These are phyloP conservation scores for Syncephalis plumigaleata DNA, from an alignment of 371 early-diverging fungal species.

Conservation along the genomic window DNA sequence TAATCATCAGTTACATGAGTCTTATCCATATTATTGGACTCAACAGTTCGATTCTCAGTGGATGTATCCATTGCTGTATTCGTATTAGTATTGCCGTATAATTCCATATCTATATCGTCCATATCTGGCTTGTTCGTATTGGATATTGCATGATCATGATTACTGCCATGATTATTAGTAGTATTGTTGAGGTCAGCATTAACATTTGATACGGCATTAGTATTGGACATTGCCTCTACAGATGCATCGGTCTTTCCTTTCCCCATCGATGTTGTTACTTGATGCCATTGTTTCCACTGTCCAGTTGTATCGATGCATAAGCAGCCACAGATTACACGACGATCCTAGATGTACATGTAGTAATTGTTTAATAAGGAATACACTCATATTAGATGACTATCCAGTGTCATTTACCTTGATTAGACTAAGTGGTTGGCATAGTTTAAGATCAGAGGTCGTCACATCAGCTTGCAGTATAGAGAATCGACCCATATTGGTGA, in stretches of 20 bases:
- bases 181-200: too few relatives aligned
- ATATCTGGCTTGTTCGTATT: slow-evolving; percentile 5
- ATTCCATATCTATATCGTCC: slow-evolving; percentile 44
- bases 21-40: slow-evolving; percentile 6
- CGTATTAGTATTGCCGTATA: slow-evolving; percentile 23
- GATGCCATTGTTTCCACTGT: background rate
- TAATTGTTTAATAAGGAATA: slow-evolving; percentile 1
- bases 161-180: slow-evolving; percentile 8
- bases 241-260: slow-evolving; percentile 20
- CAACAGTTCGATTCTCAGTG: slow-evolving; percentile 4
- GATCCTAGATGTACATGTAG: background rate
- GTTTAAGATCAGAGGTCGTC: slow-evolving; percentile 20
- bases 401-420: slow-evolving; percentile 18
- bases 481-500: slow-evolving; percentile 38
- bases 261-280: slow-evolving; percentile 13
- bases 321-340: background rate
- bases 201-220: too few relatives aligned
- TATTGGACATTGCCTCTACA: background rate
- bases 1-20: slow-evolving; percentile 9
- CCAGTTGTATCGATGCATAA: too few relatives aligned
- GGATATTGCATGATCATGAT: too few relatives aligned
- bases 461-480: slow-evolving; percentile 37
- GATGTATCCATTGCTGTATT: background rate
- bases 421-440: slow-evolving; percentile 15
- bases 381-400: background rate